A percentile compares a stretch with the other conserved stretches of the same genome.
Conservation (phyloP, 257 asterid species). For the Penstemon newberryi region DNA sequence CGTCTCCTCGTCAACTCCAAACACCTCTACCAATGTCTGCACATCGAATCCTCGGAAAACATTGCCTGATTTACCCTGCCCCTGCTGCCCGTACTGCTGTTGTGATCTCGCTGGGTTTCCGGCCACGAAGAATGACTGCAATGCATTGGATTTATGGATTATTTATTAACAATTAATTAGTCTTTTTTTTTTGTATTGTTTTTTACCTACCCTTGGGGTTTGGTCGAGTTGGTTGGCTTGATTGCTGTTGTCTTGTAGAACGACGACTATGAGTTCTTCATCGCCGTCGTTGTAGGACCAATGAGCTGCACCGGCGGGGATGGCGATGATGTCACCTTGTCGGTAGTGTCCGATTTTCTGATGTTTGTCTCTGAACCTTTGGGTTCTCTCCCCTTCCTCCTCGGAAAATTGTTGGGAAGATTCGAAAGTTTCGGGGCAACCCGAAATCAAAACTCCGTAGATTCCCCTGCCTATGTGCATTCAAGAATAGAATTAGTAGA, state of each 20-base stretch:
- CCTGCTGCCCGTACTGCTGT: conserved; percentile 27
- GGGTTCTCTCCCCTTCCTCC: conserved; percentile 26
- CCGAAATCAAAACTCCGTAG: conserved; percentile 45
- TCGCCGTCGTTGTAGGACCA: conserved; percentile 69
- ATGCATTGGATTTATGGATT: background rate
- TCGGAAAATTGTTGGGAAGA: conserved; percentile 31
- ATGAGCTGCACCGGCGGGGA: conserved; percentile 60
- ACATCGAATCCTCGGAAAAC: conserved; percentile 39
- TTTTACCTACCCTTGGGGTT: conserved; percentile 46
- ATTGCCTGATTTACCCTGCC: conserved; percentile 28
- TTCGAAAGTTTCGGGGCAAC: conserved; percentile 74
- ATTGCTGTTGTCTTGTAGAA: conserved; percentile 41
- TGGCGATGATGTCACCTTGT: conserved; percentile 53
- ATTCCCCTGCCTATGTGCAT: conserved; percentile 49
- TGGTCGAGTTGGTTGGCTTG: conserved; percentile 62
- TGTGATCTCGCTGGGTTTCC: conserved; percentile 43
- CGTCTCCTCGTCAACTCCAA: conserved; percentile 38
- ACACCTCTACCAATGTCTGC: conserved; percentile 35
- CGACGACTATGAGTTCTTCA: conserved; percentile 44
- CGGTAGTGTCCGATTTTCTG: conserved; percentile 45
- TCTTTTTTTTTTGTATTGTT: too few relatives aligned
- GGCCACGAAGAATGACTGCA: conserved; percentile 63
- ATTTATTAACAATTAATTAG: background rate
- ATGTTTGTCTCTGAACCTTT: conserved; percentile 44
- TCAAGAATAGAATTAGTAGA: background rate